These are phyloP conservation scores for Cladorrhinum sp. DNA, from an alignment of 2,329 filamentous ascomycete genomes.

Conservation along the genomic window DNA sequence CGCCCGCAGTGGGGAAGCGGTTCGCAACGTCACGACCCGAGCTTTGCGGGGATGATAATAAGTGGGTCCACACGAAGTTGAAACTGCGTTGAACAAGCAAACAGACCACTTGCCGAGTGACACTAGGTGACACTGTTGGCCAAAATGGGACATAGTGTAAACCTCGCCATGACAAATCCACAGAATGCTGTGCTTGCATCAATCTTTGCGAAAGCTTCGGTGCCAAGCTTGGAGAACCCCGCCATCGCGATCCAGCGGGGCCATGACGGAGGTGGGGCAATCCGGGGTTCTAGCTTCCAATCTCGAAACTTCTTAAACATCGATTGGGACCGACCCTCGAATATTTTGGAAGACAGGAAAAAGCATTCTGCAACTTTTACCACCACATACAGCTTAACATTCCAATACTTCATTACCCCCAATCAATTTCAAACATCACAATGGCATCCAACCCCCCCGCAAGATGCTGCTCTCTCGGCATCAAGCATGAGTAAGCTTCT, in stretches of 20 bases:
- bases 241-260: neutral
- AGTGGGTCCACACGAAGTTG: too few relatives aligned
- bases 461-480: constrained; percentile 51
- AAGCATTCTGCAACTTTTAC: neutral
- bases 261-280: neutral
- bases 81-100: too few relatives aligned
- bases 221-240: neutral
- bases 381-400: too few relatives aligned
- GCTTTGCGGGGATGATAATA: too few relatives aligned
- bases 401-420: too few relatives aligned
- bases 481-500: constrained; percentile 50
- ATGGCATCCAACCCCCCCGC: constrained; percentile 55
- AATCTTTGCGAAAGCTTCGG: neutral
- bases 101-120: too few relatives aligned
- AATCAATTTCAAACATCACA: constrained; percentile 4
- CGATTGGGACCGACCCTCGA: neutral
- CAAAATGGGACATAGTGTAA: too few relatives aligned
- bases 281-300: neutral
- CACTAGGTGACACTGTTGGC: too few relatives aligned
- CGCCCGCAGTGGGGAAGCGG: too few relatives aligned
- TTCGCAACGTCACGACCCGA: too few relatives aligned
- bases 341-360: neutral
- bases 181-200: too few relatives aligned
- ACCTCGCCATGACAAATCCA: too few relatives aligned
- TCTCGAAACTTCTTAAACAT: neutral